These are phyloP conservation scores for Cucumis hystrix DNA, from an alignment of 306 rosid species.

Conservation along the genomic window DNA sequence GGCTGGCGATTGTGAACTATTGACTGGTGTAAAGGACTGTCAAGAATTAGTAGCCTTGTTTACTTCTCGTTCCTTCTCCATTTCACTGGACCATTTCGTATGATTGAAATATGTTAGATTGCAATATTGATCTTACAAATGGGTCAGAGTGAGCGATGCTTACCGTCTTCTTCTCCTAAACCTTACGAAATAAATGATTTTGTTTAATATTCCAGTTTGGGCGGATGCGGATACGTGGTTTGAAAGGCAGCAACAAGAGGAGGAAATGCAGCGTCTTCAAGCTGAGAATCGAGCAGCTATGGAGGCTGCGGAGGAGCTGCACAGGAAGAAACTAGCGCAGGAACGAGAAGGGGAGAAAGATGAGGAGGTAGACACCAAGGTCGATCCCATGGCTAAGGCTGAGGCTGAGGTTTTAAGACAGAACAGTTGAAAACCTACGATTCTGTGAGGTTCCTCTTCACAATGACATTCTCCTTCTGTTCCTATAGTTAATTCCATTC, in stretches of 20 bases:
- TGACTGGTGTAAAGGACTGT: not conserved
- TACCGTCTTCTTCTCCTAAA: not conserved
- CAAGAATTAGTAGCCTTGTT: not conserved
- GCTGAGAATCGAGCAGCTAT: conserved; percentile 71
- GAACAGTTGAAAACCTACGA: not conserved
- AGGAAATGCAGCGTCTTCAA: conserved; percentile 75
- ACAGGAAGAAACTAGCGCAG: conserved; percentile 49
- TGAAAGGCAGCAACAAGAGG: conserved; percentile 95
- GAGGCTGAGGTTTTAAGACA: conserved; percentile 56
- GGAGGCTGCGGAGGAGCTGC: conserved; percentile 89
- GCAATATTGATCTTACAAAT: not conserved
- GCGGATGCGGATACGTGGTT: conserved; percentile 99
- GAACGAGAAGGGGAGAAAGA: conserved; percentile 78
- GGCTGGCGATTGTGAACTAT: not conserved
- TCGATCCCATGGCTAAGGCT: conserved; percentile 78
- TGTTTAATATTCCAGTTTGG: conserved; percentile 47
- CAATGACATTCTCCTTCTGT: not conserved
- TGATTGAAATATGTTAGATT: not conserved
- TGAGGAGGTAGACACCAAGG: conserved; percentile 45
- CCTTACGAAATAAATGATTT: not conserved
- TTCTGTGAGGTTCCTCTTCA: not conserved
- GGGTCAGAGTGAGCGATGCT: not conserved
- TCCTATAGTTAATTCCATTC: not conserved
- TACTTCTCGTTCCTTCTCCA: not conserved
- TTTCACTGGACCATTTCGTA: not conserved